Percentiles rank a stretch among this genome's conserved stretches.
These are phyloP conservation scores for Pseudodiploospora longispora DNA, from an alignment of 2,329 filamentous ascomycete genomes.

Conservation along the genomic window DNA sequence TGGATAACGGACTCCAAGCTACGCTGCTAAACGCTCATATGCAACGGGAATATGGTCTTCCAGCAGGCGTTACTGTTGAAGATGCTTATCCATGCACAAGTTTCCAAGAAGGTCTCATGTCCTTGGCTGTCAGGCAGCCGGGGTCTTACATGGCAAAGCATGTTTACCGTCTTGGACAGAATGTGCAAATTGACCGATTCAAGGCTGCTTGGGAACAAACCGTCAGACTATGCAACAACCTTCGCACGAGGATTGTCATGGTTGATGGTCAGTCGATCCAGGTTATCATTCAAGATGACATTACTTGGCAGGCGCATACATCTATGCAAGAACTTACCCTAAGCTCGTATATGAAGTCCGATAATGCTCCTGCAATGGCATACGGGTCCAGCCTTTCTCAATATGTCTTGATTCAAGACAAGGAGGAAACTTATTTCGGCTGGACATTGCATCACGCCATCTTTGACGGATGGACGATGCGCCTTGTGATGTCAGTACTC, in stretches of 20 bases:
- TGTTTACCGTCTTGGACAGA: neutral
- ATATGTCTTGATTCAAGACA: neutral
- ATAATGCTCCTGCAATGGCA: neutral
- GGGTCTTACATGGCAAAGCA: constrained; percentile 20
- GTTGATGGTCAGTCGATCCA: neutral
- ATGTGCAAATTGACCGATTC: neutral
- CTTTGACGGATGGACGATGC: too few species aligned
- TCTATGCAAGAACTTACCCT: too few species aligned
- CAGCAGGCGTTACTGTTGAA: constrained; percentile 7
- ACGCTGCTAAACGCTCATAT: too few species aligned
- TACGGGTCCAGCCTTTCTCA: neutral
- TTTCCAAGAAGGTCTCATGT: constrained; percentile 1
- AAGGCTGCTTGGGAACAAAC: neutral
- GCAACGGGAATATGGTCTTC: too few species aligned
- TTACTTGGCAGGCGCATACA: neutral
- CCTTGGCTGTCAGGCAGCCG: neutral
- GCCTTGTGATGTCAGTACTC: too few species aligned
- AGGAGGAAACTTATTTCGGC: neutral
- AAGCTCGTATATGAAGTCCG: neutral
- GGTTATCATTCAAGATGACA: neutral
- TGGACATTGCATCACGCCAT: neutral
- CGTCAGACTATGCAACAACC: neutral
- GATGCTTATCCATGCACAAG: constrained; percentile 24
- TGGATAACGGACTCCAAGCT: too few species aligned
- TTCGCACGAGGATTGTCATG: too few species aligned